phyloP scores from a whole-genome alignment of 352 stramenopile species.

The Lagenidium giganteum region DNA sequence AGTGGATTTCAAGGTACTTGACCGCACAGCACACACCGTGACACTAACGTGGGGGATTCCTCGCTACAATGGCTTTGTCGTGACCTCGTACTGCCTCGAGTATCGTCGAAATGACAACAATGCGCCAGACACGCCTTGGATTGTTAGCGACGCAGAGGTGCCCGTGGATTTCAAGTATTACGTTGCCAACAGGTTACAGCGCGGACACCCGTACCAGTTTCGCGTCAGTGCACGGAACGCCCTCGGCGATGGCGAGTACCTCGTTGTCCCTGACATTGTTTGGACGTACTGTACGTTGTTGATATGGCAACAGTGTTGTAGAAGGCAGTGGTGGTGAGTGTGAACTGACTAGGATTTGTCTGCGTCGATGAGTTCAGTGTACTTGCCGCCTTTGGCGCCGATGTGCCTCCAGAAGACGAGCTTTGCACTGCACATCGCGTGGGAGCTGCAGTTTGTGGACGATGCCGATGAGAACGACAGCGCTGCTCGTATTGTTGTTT shows the following conservation, averaged over 20 bases:
- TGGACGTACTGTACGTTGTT: conserved; percentile 24
- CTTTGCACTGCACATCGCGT: conserved; percentile 17
- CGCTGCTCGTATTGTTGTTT: conserved; percentile 2
- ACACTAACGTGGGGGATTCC: conserved; percentile 23
- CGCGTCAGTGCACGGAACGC: conserved; percentile 18
- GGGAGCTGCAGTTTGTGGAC: too few relatives aligned
- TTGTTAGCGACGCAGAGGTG: background rate
- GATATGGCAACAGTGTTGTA: too few relatives aligned
- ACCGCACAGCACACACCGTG: conserved; percentile 20
- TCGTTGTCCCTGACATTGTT: background rate
- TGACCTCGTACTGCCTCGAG: conserved; percentile 16
- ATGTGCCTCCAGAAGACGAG: conserved; percentile 15
- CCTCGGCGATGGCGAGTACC: conserved; percentile 13
- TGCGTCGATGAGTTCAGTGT: conserved; percentile 13
- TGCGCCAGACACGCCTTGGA: conserved; percentile 1
- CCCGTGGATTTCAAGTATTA: conserved; percentile 9
- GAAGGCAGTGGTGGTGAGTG: background rate
- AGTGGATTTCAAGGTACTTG: conserved; percentile 16
- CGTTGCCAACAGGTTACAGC: conserved; percentile 2
- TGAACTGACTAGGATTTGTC: background rate
- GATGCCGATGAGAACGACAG: background rate
- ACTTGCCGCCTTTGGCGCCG: conserved; percentile 14
- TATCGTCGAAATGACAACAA: conserved; percentile 1
- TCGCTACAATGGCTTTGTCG: conserved; percentile 29
- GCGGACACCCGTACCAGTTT: conserved; percentile 12